A percentile compares a stretch with the other conserved stretches of the same genome.
These are phyloP conservation scores for Smallanthus sonchifolius DNA, from an alignment of 129 eudicot genomes.

Conservation along the genomic window DNA sequence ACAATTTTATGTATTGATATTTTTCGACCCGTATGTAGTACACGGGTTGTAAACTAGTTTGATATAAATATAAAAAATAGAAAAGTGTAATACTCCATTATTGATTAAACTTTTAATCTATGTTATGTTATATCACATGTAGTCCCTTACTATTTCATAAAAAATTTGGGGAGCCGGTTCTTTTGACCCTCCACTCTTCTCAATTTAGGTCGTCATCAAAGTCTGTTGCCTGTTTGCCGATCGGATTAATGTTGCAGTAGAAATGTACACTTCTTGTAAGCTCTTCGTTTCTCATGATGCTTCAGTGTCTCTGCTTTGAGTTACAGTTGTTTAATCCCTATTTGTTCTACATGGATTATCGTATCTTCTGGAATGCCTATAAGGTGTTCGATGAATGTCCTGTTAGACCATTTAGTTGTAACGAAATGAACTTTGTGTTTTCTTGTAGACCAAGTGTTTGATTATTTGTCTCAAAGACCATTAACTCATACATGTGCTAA, in stretches of 20 bases:
- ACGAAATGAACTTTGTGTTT: neutral
- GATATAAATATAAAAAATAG: no score
- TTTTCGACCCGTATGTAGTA: no score
- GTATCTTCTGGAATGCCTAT: neutral
- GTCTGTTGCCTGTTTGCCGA: neutral
- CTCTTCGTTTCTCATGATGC: neutral
- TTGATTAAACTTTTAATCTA: no score
- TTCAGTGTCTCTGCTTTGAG: neutral
- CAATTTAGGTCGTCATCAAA: neutral
- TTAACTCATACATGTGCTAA: neutral
- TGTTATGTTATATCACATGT: no score
- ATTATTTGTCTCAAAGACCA: neutral
- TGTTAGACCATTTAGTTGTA: neutral
- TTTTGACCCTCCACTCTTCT: neutral
- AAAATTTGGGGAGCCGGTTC: no score
- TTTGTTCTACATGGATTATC: neutral
- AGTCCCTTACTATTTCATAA: no score
- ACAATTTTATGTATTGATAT: no score
- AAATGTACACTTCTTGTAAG: neutral
- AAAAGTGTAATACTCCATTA: no score
- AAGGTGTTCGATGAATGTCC: neutral
- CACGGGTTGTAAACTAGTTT: no score
- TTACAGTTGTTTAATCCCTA: neutral
- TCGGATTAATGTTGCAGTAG: neutral
- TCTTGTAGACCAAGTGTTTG: neutral